Base-by-base conservation (phyloP, 768 basidiomycete genomes). In the Exidia glandulosa region DNA sequence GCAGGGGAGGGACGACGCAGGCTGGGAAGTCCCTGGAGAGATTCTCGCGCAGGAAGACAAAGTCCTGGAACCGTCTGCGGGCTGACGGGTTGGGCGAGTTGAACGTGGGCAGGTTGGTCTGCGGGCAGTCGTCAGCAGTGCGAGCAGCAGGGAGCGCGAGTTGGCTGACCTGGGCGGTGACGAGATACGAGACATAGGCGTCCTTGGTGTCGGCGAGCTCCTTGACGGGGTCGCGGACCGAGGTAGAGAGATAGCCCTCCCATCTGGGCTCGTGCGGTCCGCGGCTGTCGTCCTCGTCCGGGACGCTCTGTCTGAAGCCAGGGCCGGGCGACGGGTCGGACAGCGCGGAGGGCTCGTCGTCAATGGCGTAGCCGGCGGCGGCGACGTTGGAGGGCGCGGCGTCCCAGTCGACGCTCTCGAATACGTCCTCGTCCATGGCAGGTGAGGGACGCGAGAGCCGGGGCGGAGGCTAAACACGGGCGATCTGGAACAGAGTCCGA, bases 151-250 rank as follows among this genome's bases (percentile, higher is more conserved):
- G 33, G 50, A 62, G 41, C 19, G 10, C 14, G 32, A 30, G 16
- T 32, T 56, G 66, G 65, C 79, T n/a, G n/a, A 94, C 95, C 83
- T 88, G 86, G 57, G 90, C 90, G 33, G 83, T 80, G 37, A 98
- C 92, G 31, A 92, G 76, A 71, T 98, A 99, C 41, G 93, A 94
- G 56, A 96, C 92, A 74, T 92, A 97, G 62, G 90, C 87, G 69
- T 99, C 95, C 76, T 96, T 97, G 32, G 94, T 95, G 66, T 96
- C 95, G 61, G 94, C 88, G 30, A 97, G 81, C 72, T 97, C 94
- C 71, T 95, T 97, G 63, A 93, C 84, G 31, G 95, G 94, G 70
- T 98, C 94, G 67, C 86, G 85, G 64, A 98, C 93, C 52, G 77
- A 76, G 29, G 87, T 88, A 57, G 87, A 79, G 62, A 93, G 83